These are phyloP conservation scores for Ramalina intermedia DNA, from an alignment of 495 filamentous ascomycete genomes.

Conservation along the genomic window DNA sequence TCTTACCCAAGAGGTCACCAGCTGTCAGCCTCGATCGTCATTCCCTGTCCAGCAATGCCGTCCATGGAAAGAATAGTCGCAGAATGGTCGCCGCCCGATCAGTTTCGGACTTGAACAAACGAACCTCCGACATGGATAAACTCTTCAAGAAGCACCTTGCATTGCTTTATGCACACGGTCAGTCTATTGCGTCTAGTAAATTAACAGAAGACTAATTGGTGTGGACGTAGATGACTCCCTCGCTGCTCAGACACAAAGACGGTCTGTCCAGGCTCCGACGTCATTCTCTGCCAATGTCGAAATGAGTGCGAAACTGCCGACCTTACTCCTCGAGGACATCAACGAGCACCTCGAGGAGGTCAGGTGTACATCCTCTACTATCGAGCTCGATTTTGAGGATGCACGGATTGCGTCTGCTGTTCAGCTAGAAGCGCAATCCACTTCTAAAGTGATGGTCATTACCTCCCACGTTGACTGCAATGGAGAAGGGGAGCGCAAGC, in stretches of 20 bases:
- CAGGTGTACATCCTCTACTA: constrained; percentile 8
- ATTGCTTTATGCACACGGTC: constrained; percentile 13
- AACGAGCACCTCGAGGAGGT: constrained; percentile 15
- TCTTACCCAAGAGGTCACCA: too few species aligned
- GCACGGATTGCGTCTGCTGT: background rate
- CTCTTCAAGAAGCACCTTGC: constrained; percentile 8
- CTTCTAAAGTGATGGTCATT: constrained; percentile 13
- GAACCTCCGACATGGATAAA: background rate
- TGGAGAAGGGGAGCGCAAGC: constrained; percentile 15
- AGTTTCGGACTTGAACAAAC: background rate
- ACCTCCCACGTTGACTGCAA: constrained; percentile 22
- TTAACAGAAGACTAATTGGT: background rate
- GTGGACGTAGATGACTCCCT: background rate
- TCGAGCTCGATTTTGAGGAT: constrained; percentile 13
- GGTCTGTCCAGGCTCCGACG: background rate
- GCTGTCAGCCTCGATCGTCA: too few species aligned
- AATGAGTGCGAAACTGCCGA: constrained; percentile 14
- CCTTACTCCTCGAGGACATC: constrained; percentile 17
- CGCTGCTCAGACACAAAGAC: background rate
- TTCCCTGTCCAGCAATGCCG: too few species aligned
- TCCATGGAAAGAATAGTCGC: background rate
- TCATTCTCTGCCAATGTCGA: constrained; percentile 11
- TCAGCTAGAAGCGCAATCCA: background rate
- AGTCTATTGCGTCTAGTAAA: background rate
- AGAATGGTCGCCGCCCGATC: background rate